phyloP scores from a whole-genome alignment of 768 basidiomycete genomes.

The Omphalotus guepiniiformis region DNA sequence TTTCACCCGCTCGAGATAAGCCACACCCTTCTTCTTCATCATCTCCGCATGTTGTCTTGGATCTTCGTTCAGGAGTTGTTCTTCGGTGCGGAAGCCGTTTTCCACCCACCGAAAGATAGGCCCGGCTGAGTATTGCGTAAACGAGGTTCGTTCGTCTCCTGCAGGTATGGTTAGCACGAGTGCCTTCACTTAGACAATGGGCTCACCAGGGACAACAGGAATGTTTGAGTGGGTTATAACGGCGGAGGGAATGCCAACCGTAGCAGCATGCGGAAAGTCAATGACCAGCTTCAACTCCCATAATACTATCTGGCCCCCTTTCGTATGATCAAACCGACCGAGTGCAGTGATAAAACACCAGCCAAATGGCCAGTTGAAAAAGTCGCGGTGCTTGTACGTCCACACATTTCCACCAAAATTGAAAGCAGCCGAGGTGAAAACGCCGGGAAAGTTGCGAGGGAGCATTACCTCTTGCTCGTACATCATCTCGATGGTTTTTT shows the following conservation, averaged over 20 bases:
- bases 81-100: constrained; percentile 16
- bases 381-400: constrained; percentile 21
- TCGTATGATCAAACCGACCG: constrained; percentile 22
- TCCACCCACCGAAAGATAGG: constrained; percentile 22
- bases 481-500: too few species aligned
- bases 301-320: constrained; percentile 29
- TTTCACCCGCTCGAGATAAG: too few species aligned
- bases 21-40: neutral
- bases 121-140: constrained; percentile 20
- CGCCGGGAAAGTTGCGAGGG: constrained; percentile 11
- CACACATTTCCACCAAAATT: constrained; percentile 21
- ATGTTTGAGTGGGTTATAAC: constrained; percentile 4
- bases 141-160: constrained; percentile 11
- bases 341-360: constrained; percentile 28
- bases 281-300: constrained; percentile 23
- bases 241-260: constrained; percentile 23
- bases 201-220: neutral
- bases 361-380: constrained; percentile 25
- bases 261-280: constrained; percentile 21
- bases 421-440: constrained; percentile 25
- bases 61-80: neutral
- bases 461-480: too few species aligned
- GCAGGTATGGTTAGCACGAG: too few species aligned
- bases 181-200: too few species aligned
- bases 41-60: neutral